A percentile compares a stretch with the other conserved stretches of the same genome.
Conservation (phyloP, 768 basidiomycete genomes). For the Fomitopsis pulvina region DNA sequence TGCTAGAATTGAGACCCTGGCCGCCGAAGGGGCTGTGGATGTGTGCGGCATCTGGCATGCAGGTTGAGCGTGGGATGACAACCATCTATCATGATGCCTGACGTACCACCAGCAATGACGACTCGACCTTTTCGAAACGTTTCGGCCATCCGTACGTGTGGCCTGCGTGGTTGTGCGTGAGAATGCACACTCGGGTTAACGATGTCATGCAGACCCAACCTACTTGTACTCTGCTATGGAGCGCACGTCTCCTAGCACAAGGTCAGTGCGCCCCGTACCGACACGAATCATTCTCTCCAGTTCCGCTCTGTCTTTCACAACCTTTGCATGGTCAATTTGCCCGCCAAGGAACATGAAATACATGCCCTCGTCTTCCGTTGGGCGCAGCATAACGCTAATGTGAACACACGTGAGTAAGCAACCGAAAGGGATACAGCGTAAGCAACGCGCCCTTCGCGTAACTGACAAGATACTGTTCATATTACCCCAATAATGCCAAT, state of each 20-base stretch:
- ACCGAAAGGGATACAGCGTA: too few relatives aligned
- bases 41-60: conserved; percentile 39
- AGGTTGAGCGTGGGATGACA: background rate
- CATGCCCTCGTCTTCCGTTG: conserved; percentile 2
- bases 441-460: background rate
- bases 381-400: conserved; percentile 1
- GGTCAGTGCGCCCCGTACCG: background rate
- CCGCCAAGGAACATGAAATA: background rate
- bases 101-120: conserved; percentile 39
- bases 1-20: conserved; percentile 22
- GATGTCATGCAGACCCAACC: background rate
- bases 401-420: too few relatives aligned
- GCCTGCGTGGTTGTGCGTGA: conserved; percentile 19
- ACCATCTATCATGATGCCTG: background rate
- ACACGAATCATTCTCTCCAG: background rate
- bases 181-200: too few relatives aligned
- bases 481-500: conserved; percentile 3
- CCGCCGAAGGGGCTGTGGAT: conserved; percentile 38
- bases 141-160: conserved; percentile 43
- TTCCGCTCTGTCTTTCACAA: conserved; percentile 1
- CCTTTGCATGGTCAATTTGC: background rate
- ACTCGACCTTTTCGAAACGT: conserved; percentile 35
- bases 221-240: conserved; percentile 4
- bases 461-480: background rate
- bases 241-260: background rate